Evolutionary conservation across 202 grass and related monocot genomes (phyloP).

Genomic region (Setaria viridis): DNA sequence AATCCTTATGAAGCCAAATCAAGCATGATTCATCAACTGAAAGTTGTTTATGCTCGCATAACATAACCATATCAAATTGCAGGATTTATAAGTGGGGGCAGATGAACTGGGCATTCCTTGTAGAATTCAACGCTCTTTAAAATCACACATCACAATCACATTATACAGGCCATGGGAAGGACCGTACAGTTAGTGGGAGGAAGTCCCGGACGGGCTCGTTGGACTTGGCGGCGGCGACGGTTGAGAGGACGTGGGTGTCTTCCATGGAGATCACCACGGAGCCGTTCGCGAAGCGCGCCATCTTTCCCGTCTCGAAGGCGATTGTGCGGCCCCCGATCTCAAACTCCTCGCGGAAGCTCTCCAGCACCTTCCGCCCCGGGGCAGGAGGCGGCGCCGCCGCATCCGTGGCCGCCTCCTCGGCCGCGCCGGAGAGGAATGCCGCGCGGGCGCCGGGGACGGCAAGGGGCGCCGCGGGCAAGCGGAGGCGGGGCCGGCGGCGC

Average conservation of each 20-base stretch:
- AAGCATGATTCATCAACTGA: constrained; percentile 1
- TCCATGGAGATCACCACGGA: constrained; percentile 94
- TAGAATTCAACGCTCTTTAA: not conserved
- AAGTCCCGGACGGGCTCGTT: constrained; percentile 80
- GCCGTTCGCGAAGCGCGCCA: constrained; percentile 91
- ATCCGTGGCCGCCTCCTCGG: constrained; percentile 36
- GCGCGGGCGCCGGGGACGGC: constrained; percentile 28
- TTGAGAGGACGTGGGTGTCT: constrained; percentile 83
- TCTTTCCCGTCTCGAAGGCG: constrained; percentile 89
- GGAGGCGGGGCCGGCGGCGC: constrained; percentile 43
- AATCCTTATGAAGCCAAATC: not conserved
- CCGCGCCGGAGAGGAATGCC: constrained; percentile 51
- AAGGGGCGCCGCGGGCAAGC: constrained; percentile 2
- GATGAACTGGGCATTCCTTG: not conserved
- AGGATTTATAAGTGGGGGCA: not conserved
- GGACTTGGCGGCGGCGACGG: constrained; percentile 72
- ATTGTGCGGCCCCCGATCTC: constrained; percentile 78
- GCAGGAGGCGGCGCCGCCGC: constrained; percentile 41
- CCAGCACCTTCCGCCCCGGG: constrained; percentile 77
- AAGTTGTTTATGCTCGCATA: not conserved
- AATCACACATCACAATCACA: constrained; percentile 8
- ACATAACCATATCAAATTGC: not conserved
- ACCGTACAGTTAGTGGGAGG: constrained; percentile 85
- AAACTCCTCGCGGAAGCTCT: constrained; percentile 84
- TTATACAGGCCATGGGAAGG: not conserved